Evolutionary conservation across 2,329 filamentous ascomycete genomes (phyloP), one percentile per base, ranked within the genome.

Genomic region (Fusarium sp.): DNA sequence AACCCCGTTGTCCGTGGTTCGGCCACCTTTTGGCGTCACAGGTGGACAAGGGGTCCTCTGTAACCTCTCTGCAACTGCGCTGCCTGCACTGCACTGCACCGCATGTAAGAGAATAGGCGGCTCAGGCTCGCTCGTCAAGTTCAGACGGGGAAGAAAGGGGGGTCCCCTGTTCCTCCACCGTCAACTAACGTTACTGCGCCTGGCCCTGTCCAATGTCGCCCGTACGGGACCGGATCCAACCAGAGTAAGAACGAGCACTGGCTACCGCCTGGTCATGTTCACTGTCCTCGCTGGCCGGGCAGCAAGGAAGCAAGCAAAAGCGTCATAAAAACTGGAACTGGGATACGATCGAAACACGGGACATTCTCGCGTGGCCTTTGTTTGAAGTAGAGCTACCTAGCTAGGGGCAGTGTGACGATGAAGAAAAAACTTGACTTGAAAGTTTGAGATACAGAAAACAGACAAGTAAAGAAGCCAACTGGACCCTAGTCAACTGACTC

Each of bases 11-110:
- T 65, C 61, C 69, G 67, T 72, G 67, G 65, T 71, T 71, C 64
- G 69, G 60, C 41, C 65, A 59, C 40, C 52, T 52, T 72, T 67
- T 72, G 67, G 71, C 69, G 67, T 74, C 71, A 70, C 71, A 74
- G 71, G 69, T 67, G 65, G 55, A 51, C 67, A 71, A 61, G 71
- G 69, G 67, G 49, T 44, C 57, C 38, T 73, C 62, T 69, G 65
- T 65, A 59, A 59, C 62, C 40, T 45, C 59, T 52, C 52, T 58
- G 44, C 34, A 37, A 66, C 66, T 62, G 62, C 33, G 30, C 51
- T 45, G 28, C 9, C 28, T 30, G 28, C n/a, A n/a, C n/a, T n/a
- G n/a, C 18, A 41, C 38, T 23, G 40, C 40, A 42, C 20, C 9
- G 40, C 51, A 45, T 58, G 60, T 65, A 38, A 65, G 52, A 64